Conservation (phyloP, 2,329 filamentous ascomycete species). For the Fusarium concolor region DNA sequence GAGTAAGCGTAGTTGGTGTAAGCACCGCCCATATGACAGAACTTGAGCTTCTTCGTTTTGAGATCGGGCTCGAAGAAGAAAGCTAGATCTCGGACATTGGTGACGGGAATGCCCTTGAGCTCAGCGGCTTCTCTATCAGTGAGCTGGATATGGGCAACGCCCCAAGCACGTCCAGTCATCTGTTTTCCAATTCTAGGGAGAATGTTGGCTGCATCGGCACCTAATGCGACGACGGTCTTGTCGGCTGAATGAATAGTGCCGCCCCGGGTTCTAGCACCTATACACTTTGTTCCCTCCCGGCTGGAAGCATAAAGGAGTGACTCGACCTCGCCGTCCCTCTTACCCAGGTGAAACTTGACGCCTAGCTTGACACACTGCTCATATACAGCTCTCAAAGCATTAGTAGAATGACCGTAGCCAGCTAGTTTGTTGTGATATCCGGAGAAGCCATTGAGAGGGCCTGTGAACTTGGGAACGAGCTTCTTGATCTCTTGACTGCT, state of each 20-base stretch:
- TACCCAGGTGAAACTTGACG: slow-evolving; percentile 19
- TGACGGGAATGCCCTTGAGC: slow-evolving; percentile 27
- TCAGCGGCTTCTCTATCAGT: slow-evolving; percentile 19
- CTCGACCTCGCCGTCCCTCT: slow-evolving; percentile 21
- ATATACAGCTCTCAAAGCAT: slow-evolving; percentile 27
- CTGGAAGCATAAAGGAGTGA: slow-evolving; percentile 20
- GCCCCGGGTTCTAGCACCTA: slow-evolving; percentile 15
- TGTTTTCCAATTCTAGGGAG: slow-evolving; percentile 27
- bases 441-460: slow-evolving; percentile 13
- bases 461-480: slow-evolving; percentile 23
- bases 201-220: slow-evolving; percentile 19
- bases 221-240: slow-evolving; percentile 22
- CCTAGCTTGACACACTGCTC: slow-evolving; percentile 26
- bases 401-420: slow-evolving; percentile 23
- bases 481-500: slow-evolving; percentile 20
- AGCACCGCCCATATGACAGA: slow-evolving; percentile 33
- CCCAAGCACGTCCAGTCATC: slow-evolving; percentile 30
- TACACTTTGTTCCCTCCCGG: slow-evolving; percentile 15
- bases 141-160: slow-evolving; percentile 28
- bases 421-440: slow-evolving; percentile 33
- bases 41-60: slow-evolving; percentile 29
- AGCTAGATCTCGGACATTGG: slow-evolving; percentile 28
- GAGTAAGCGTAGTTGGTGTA: slow-evolving; percentile 30
- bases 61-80: slow-evolving; percentile 33
- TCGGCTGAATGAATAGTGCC: slow-evolving; percentile 24